phyloP scores from a whole-genome alignment of 225 moss, liverwort and hornwort genomes.

The Straminergon stramineum region DNA sequence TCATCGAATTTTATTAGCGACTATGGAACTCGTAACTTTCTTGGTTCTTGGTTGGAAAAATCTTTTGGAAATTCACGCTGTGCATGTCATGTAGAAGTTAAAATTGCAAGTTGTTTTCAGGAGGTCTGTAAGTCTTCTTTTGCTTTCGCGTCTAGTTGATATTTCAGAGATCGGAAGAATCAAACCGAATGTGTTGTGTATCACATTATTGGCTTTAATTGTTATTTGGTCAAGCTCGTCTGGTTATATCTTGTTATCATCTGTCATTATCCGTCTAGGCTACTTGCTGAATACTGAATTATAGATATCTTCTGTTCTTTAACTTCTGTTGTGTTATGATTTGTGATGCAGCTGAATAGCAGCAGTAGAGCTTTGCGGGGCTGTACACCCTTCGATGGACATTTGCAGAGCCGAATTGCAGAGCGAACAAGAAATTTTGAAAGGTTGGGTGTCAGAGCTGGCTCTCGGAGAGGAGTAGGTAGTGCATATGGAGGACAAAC shows the following conservation, averaged over 20 bases:
- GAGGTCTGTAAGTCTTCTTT: neutral
- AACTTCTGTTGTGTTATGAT: neutral
- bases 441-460: slow-evolving; percentile 32
- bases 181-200: neutral
- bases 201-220: neutral
- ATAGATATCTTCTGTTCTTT: neutral
- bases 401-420: slow-evolving; percentile 3
- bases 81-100: neutral
- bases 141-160: neutral
- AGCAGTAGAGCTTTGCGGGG: slow-evolving; percentile 37
- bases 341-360: slow-evolving; percentile 35
- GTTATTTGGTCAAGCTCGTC: neutral
- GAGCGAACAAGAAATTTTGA: slow-evolving; percentile 10
- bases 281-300: neutral
- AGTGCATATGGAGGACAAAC: slow-evolving; percentile 7
- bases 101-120: neutral
- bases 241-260: neutral
- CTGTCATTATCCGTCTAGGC: neutral
- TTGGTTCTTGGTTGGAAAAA: neutral
- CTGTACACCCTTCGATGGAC: slow-evolving; percentile 29
- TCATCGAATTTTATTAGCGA: neutral
- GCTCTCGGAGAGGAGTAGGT: slow-evolving; percentile 17
- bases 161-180: neutral
- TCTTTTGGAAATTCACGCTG: neutral
- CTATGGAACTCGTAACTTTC: neutral